A percentile compares a stretch with the other conserved stretches of the same genome.
Conservation (phyloP, 352 stramenopile species). For the Phytophthora multivora region DNA sequence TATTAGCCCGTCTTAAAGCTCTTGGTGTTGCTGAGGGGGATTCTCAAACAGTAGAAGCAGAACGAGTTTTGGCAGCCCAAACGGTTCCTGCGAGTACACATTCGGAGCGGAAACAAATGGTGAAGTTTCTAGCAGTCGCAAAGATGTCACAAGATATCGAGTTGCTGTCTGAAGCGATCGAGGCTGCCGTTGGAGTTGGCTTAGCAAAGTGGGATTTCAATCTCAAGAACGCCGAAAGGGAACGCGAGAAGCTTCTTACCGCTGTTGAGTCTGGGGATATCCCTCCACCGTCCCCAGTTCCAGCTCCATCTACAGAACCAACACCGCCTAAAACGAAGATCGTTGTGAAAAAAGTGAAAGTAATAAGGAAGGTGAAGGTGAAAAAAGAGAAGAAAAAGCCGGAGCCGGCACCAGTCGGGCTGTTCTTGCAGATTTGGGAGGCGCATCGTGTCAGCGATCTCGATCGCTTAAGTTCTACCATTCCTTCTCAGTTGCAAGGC, state of each 20-base stretch:
- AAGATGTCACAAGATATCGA: conserved; percentile 74
- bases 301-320: conserved; percentile 7
- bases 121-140: conserved; percentile 77
- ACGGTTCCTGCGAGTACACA: conserved; percentile 43
- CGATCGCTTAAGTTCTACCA: conserved; percentile 17
- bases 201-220: conserved; percentile 86
- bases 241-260: conserved; percentile 63
- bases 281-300: conserved; percentile 5
- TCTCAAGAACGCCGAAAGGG: conserved; percentile 73
- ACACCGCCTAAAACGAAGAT: conserved; percentile 9
- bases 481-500: conserved; percentile 30
- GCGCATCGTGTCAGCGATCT: conserved; percentile 32
- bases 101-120: conserved; percentile 73
- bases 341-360: conserved; percentile 17
- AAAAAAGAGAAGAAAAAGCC: conserved; percentile 23
- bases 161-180: conserved; percentile 69
- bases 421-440: conserved; percentile 55
- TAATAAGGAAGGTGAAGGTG: neutral
- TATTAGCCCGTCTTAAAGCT: conserved; percentile 48
- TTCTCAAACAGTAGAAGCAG: conserved; percentile 36
- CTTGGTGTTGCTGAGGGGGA: conserved; percentile 41
- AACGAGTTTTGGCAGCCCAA: conserved; percentile 35
- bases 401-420: conserved; percentile 22
- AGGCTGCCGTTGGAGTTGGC: conserved; percentile 57
- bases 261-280: conserved; percentile 8